Percentiles rank a stretch among this genome's conserved stretches.
Evolutionary conservation across 805 yeast genomes (phyloP).

Genomic region (Ogataea nakhonphanomensis): DNA sequence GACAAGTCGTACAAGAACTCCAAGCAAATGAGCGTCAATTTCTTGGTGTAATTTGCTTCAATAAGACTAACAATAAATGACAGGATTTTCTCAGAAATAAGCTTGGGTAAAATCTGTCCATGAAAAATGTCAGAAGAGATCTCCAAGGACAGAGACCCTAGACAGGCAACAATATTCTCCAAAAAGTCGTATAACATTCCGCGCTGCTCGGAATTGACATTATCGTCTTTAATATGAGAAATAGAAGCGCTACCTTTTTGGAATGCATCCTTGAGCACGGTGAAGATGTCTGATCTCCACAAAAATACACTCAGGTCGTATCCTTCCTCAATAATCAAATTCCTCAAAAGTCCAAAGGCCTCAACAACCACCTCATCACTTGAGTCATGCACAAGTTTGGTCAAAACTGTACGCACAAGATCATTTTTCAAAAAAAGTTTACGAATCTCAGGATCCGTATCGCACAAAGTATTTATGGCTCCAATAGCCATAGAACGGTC

Average conservation of each 20-base stretch:
- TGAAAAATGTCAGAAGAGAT: slow-evolving; percentile 54
- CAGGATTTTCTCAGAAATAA: slow-evolving; percentile 27
- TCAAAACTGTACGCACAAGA: slow-evolving; percentile 59
- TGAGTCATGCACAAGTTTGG: slow-evolving; percentile 61
- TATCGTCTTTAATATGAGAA: slow-evolving; percentile 34
- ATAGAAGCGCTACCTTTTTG: slow-evolving; percentile 50
- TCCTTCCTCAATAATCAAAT: slow-evolving; percentile 82
- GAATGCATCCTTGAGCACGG: slow-evolving; percentile 50
- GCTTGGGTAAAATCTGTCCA: slow-evolving; percentile 22
- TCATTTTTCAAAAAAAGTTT: slow-evolving; percentile 65
- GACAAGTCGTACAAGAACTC: slow-evolving; percentile 32
- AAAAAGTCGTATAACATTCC: slow-evolving; percentile 59
- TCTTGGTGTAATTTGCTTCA: slow-evolving; percentile 31
- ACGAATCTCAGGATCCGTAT: slow-evolving; percentile 59
- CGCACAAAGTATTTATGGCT: slow-evolving; percentile 67
- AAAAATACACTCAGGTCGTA: slow-evolving; percentile 70
- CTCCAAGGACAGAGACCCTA: slow-evolving; percentile 58
- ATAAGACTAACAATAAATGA: slow-evolving; percentile 37
- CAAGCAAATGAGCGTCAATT: slow-evolving; percentile 18
- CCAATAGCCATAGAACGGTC: slow-evolving; percentile 77
- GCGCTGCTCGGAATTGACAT: slow-evolving; percentile 30
- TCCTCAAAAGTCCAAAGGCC: slow-evolving; percentile 76
- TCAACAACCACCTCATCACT: slow-evolving; percentile 77
- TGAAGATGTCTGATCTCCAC: slow-evolving; percentile 80
- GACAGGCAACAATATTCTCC: slow-evolving; percentile 69